These are phyloP conservation scores for Vitis rotundifolia DNA, from an alignment of 164 flowering plant genomes.

Conservation along the genomic window DNA sequence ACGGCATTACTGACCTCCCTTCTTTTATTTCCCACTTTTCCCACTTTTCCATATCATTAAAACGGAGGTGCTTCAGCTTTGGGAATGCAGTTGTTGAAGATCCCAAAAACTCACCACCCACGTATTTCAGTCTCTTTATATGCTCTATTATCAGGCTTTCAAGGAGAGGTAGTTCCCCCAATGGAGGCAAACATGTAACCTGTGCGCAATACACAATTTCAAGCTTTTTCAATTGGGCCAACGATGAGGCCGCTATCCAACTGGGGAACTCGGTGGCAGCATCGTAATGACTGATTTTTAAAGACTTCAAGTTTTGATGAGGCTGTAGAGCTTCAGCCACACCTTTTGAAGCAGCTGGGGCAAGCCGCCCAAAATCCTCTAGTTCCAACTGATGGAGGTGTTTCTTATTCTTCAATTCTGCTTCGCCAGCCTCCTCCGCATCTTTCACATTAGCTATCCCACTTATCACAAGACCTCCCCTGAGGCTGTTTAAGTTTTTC, in stretches of 20 bases:
- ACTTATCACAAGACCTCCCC: slow-evolving; percentile 4
- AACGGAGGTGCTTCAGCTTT: too few species aligned
- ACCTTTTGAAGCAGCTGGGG: background rate
- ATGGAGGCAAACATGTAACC: too few species aligned
- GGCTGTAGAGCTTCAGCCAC: slow-evolving; percentile 19
- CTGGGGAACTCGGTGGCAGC: slow-evolving; percentile 4
- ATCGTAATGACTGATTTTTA: background rate
- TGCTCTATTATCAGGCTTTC: too few species aligned
- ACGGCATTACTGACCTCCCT: too few species aligned
- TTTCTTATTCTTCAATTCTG: slow-evolving; percentile 5
- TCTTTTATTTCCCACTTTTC: too few species aligned
- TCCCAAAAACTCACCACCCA: too few species aligned
- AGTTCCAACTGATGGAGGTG: background rate
- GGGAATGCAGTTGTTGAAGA: too few species aligned
- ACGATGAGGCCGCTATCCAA: slow-evolving; percentile 4
- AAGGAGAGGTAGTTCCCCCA: too few species aligned
- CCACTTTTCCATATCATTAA: too few species aligned
- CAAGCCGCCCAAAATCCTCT: background rate
- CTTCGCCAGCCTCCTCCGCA: slow-evolving; percentile 13
- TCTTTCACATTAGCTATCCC: slow-evolving; percentile 6
- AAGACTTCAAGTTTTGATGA: slow-evolving; percentile 1
- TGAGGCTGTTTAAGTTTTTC: slow-evolving; percentile 10
- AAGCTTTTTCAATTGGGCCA: too few species aligned
- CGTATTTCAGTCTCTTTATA: too few species aligned
- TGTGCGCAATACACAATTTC: too few species aligned